Conservation (phyloP, 2,329 filamentous ascomycete species). For the Aureobasidium sp. region DNA sequence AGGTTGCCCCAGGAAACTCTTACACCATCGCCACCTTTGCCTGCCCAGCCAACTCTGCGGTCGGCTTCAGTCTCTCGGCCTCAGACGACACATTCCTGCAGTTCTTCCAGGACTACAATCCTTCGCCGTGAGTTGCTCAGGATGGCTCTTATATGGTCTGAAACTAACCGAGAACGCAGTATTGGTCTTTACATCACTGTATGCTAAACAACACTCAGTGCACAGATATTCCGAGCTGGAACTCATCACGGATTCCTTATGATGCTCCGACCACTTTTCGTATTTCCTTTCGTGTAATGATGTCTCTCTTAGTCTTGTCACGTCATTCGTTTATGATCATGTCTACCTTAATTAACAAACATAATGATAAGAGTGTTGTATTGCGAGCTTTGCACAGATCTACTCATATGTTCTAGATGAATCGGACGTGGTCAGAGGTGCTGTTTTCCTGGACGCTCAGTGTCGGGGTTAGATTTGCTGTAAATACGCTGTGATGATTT, state of each 20-base stretch:
- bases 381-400: not conserved
- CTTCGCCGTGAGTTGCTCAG: constrained; percentile 16
- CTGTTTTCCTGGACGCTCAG: no score
- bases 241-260: no score
- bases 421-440: no score
- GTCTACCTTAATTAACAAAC: not conserved
- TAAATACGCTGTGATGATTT: no score
- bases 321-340: not conserved
- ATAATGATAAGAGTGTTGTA: not conserved
- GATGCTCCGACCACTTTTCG: not conserved
- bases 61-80: constrained; percentile 48
- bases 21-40: constrained; percentile 47
- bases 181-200: constrained; percentile 9
- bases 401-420: no score
- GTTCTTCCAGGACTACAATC: constrained; percentile 61
- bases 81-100: constrained; percentile 38
- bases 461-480: no score
- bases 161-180: not conserved
- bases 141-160: not conserved
- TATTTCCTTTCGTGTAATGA: not conserved
- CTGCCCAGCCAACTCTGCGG: constrained; percentile 47
- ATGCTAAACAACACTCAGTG: not conserved
- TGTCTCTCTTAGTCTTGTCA: not conserved
- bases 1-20: constrained; percentile 43
- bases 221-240: not conserved